Base-by-base conservation (phyloP, 805 yeast genomes). In the Teunomyces pallodes region DNA sequence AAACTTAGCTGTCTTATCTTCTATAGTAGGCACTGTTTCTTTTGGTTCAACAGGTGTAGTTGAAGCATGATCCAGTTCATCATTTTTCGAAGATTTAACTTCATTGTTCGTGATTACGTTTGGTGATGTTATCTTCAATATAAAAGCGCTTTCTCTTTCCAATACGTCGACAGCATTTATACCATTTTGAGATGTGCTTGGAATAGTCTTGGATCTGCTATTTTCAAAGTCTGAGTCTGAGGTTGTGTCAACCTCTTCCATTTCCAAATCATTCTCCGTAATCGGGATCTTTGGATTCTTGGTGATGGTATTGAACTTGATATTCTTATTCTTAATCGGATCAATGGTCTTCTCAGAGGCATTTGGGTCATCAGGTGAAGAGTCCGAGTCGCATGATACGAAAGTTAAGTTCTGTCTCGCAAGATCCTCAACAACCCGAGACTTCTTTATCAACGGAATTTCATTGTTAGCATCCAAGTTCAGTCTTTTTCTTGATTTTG, bases 341-440 rank as follows among this genome's bases (percentile, higher is more conserved):
- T 48, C 49, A 42, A 54, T 47, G 2, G 55, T 47, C 36, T 47
- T 48, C 10, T 53, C 54, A 16, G 53, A 49, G 9, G 31, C 35
- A 9, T 27, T 28, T 13, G 36, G 16, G 30, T 48, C 52, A 30
- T 53, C 57, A 10, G 53, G 45, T 36, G 50, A 48, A 20, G 53
- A 16, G 13, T 17, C 16, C 9, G 36, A 6, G 13, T 54, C 48
- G 4, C 20, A 26, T 6, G 42, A 43, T 3, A 53, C 52, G 43
- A 51, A 51, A 13, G 31, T 16, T 13, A 53, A 41, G n/a, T 45
- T 39, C 26, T 48, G 27, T 20, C 31, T 28, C 13, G 33, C 31
- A 16, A 54, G 17, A 1, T 36, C 30, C 17, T 53, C 53, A 20
- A 53, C 6, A 7, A 53, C 47, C 10, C 43, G 43, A 10, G 51